Evolutionary conservation across 2,329 filamentous ascomycete genomes (phyloP), one percentile per base, ranked within the genome.

Genomic region (Exophiala phaeomuriformis): DNA sequence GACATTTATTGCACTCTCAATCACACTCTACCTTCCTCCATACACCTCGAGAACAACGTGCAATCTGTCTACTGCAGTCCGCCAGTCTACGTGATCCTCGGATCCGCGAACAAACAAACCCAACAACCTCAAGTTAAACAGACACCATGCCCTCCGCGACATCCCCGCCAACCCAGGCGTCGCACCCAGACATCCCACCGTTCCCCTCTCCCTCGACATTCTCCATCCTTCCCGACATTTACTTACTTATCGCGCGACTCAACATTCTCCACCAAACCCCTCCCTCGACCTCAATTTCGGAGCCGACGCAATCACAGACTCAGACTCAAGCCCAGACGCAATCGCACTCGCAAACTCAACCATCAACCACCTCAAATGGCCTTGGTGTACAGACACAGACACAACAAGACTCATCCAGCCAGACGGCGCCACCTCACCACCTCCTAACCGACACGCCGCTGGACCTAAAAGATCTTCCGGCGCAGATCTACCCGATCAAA

Each of bases 211-310:
- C 90, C 30, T 85, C 90, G 69, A 82, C 83, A 47, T 88, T 96
- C 72, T 90, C 95, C 74, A 82, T 89, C 62, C 80, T 95, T 50
- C 88, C 90, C 29, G 83, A 90, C 65, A 81, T 96, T 50, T 84
- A 88, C 65, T 78, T 83, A 55, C 81, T 95, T 61, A 82, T 96
- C 57, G 77, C 82, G 61, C 86, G 87, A 47, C 79, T 96, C 12
- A 49, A 46, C 2, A 49, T 58, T 28, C 53, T 61, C 29, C 54
- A 61, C 4, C 42, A 32, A 36, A 36, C 1, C 27, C 42, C 42
- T 45, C 42, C 42, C 7, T 43, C 40, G 19, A 7, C 40, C 6
- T 29, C 40, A 6, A 39, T 2, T 1, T 6, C 36, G 36, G 10
- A 39, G 1, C 10, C 36, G 4, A 39, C 37, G 37, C 37, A 48